Conservation (phyloP, 148 eudicot genomes). For the Persicaria tinctoria region DNA sequence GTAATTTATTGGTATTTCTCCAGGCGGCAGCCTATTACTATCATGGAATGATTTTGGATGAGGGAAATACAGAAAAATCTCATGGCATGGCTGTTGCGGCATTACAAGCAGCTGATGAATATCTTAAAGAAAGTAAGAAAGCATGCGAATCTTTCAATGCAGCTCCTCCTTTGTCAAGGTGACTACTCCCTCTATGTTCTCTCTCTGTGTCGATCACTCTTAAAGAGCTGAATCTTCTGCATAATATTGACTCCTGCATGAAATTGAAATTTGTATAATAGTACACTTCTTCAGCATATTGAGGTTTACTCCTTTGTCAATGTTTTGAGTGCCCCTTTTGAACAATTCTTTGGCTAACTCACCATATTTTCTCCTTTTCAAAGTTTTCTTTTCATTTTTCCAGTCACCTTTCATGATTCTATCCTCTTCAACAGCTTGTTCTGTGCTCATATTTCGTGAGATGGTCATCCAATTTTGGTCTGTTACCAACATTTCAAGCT, state of each 20-base stretch:
- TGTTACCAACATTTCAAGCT: not conserved
- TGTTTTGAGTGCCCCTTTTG: not conserved
- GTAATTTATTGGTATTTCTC: not conserved
- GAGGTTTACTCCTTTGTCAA: not conserved
- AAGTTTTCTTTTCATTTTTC: not conserved
- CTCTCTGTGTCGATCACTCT: not conserved
- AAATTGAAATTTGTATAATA: not conserved
- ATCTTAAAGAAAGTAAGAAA: constrained; percentile 88
- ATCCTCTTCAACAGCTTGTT: not conserved
- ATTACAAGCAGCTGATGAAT: constrained; percentile 92
- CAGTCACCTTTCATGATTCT: not conserved
- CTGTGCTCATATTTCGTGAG: not conserved
- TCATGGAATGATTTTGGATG: constrained; percentile 93
- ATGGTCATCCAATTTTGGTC: not conserved
- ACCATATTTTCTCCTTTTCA: not conserved
- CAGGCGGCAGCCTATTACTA: constrained; percentile 98
- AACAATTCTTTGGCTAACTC: not conserved
- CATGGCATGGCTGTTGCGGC: constrained; percentile 99
- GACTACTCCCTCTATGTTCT: constrained; percentile 7
- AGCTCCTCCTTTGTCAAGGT: constrained; percentile 81
- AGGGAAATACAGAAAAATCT: constrained; percentile 96
- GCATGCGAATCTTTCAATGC: constrained; percentile 73
- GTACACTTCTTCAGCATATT: not conserved
- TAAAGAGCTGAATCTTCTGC: not conserved
- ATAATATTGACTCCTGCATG: too few species aligned